phyloP scores from a whole-genome alignment of 805 yeast species.

The Yamadazyma philogaea region DNA sequence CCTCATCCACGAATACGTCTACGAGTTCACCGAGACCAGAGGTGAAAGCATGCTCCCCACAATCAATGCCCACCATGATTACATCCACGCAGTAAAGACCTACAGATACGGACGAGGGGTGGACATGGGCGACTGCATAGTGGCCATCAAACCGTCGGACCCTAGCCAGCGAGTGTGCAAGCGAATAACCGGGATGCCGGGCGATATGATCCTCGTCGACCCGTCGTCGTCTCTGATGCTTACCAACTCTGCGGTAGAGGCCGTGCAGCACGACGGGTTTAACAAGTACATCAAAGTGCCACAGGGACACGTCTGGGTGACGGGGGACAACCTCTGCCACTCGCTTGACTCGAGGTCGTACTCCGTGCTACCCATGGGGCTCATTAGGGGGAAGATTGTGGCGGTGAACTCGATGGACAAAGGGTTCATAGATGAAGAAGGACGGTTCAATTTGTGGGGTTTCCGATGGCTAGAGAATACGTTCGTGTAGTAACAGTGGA shows the following conservation, averaged over 20 bases:
- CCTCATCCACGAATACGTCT: slow-evolving; percentile 60
- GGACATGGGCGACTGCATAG: slow-evolving; percentile 80
- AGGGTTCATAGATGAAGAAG: slow-evolving; percentile 38
- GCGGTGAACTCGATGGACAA: slow-evolving; percentile 58
- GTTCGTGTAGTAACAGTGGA: slow-evolving; percentile 31
- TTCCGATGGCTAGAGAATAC: slow-evolving; percentile 56
- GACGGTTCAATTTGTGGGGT: slow-evolving; percentile 41
- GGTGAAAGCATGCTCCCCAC: slow-evolving; percentile 98
- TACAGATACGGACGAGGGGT: slow-evolving; percentile 63
- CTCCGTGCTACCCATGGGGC: slow-evolving; percentile 84
- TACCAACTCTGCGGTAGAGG: slow-evolving; percentile 28
- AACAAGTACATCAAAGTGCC: slow-evolving; percentile 75
- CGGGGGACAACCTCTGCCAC: slow-evolving; percentile 89
- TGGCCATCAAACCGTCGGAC: slow-evolving; percentile 86
- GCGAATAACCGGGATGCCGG: slow-evolving; percentile 94
- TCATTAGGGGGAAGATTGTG: slow-evolving; percentile 81
- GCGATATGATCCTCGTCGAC: slow-evolving; percentile 78
- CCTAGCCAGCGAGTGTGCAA: slow-evolving; percentile 86
- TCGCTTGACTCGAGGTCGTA: slow-evolving; percentile 89
- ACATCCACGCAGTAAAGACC: slow-evolving; percentile 69
- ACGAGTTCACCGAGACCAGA: slow-evolving; percentile 75
- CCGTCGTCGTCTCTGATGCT: slow-evolving; percentile 60
- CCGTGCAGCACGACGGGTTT: slow-evolving; percentile 36
- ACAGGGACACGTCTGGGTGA: slow-evolving; percentile 93
- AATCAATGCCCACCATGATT: slow-evolving; percentile 68